Conservation (phyloP, 805 yeast genomes). For the Metschnikowia reukaufii region DNA sequence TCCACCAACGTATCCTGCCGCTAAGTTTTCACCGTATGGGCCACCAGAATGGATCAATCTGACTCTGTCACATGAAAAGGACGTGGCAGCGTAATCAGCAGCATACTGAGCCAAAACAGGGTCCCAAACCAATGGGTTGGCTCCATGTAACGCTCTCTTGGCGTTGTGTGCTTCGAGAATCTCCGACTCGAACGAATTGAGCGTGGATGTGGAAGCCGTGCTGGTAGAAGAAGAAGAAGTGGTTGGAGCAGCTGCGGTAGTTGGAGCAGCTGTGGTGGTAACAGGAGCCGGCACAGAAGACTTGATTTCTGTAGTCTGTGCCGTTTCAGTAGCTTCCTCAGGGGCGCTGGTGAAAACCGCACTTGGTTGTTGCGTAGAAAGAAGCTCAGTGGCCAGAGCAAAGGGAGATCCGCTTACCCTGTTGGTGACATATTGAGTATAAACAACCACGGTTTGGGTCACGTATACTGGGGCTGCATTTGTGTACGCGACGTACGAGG, state of each 20-base stretch:
- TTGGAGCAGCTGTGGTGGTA: background rate
- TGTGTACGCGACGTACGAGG: slow-evolving; percentile 11
- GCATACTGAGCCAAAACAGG: slow-evolving; percentile 33
- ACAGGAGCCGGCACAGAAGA: background rate
- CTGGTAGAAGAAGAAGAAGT: slow-evolving; percentile 6
- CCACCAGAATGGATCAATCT: slow-evolving; percentile 62
- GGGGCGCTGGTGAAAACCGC: slow-evolving; percentile 1
- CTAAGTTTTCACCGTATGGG: slow-evolving; percentile 75
- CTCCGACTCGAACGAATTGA: slow-evolving; percentile 25
- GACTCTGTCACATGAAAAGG: slow-evolving; percentile 58
- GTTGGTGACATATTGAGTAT: slow-evolving; percentile 13
- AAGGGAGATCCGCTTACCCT: slow-evolving; percentile 13
- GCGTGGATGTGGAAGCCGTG: slow-evolving; percentile 8
- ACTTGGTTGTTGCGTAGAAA: background rate
- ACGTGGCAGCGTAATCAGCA: slow-evolving; percentile 46
- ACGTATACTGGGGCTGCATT: slow-evolving; percentile 16
- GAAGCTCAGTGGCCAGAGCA: slow-evolving; percentile 3
- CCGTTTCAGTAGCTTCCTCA: background rate
- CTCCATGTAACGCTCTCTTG: slow-evolving; percentile 37
- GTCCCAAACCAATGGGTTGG: slow-evolving; percentile 35
- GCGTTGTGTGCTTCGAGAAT: slow-evolving; percentile 38
- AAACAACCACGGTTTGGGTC: slow-evolving; percentile 14
- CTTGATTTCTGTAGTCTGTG: background rate
- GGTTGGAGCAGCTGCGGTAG: slow-evolving; percentile 2
- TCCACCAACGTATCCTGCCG: slow-evolving; percentile 62